Evolutionary conservation across 208 protist species (phyloP).

Genomic region (Strigomonas galati): DNA sequence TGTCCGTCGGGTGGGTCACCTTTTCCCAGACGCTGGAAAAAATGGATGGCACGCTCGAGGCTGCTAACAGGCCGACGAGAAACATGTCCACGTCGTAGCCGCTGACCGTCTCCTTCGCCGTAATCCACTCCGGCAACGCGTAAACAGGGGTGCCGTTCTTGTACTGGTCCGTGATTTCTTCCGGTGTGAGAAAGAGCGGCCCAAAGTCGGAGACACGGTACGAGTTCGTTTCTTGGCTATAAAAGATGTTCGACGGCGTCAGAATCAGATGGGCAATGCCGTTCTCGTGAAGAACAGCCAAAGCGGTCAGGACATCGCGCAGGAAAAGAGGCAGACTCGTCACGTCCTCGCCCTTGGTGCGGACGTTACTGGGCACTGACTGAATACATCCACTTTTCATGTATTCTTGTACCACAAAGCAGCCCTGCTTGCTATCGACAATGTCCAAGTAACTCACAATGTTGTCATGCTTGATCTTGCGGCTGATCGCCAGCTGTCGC

Average conservation of each 20-base stretch:
- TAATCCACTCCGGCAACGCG: constrained; percentile 49
- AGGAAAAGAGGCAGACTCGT: constrained; percentile 39
- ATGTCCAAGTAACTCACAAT: constrained; percentile 65
- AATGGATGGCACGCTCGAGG: constrained; percentile 45
- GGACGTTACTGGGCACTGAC: constrained; percentile 21
- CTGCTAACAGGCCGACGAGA: constrained; percentile 70
- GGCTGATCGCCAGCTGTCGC: constrained; percentile 40
- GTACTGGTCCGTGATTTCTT: constrained; percentile 37
- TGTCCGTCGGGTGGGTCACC: constrained; percentile 12
- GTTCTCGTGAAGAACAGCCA: constrained; percentile 73
- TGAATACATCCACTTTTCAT: constrained; percentile 27
- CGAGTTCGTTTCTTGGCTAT: constrained; percentile 21
- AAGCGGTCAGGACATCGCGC: constrained; percentile 51
- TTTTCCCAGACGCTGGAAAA: constrained; percentile 41
- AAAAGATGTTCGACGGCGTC: constrained; percentile 75
- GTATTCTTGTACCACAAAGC: constrained; percentile 69
- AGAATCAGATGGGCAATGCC: constrained; percentile 54
- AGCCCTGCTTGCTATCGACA: constrained; percentile 54
- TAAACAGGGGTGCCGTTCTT: constrained; percentile 34
- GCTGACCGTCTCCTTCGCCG: constrained; percentile 16
- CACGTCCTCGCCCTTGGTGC: background rate
- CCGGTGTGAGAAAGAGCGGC: constrained; percentile 52
- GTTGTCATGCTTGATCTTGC: constrained; percentile 62
- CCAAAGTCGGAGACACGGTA: constrained; percentile 77
- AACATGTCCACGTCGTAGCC: constrained; percentile 54